Evolutionary conservation across 1,284 basidiomycete species (phyloP).

Genomic region (Xanthoconium separans): DNA sequence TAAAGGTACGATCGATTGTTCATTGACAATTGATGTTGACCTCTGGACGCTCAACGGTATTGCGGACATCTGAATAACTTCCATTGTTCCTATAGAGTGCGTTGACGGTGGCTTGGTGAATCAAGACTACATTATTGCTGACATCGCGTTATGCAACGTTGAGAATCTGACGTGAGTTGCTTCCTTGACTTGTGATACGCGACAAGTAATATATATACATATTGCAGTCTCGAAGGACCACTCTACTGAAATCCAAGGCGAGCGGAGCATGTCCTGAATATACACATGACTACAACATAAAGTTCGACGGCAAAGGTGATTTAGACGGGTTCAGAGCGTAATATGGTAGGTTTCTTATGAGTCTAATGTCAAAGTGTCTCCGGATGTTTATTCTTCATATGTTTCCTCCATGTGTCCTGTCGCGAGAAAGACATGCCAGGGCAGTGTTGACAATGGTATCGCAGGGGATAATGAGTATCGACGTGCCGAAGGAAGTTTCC

Average conservation of each 20-base stretch:
- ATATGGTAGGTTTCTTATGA: neutral
- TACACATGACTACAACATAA: neutral
- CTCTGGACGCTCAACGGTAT: neutral
- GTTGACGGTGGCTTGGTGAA: too few species aligned
- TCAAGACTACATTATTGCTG: neutral
- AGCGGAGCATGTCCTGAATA: neutral
- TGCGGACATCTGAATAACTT: neutral
- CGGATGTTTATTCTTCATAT: slow-evolving; percentile 13
- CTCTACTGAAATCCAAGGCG: neutral
- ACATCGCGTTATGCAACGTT: neutral
- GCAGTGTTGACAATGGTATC: slow-evolving; percentile 16
- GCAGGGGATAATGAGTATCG: slow-evolving; percentile 20
- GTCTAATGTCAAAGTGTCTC: neutral
- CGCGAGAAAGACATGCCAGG: slow-evolving; percentile 22
- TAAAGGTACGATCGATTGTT: neutral
- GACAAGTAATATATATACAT: neutral
- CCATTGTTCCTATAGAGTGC: too few species aligned
- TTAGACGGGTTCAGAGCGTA: neutral
- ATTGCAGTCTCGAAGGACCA: neutral
- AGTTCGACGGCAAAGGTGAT: neutral
- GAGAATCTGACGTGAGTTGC: neutral
- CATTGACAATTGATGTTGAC: neutral
- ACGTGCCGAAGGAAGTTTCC: slow-evolving; percentile 18
- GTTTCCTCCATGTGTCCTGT: slow-evolving; percentile 15
- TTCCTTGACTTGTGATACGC: too few species aligned